phyloP scores from a whole-genome alignment of 345 rosid species.

The Microthlaspi erraticum region DNA sequence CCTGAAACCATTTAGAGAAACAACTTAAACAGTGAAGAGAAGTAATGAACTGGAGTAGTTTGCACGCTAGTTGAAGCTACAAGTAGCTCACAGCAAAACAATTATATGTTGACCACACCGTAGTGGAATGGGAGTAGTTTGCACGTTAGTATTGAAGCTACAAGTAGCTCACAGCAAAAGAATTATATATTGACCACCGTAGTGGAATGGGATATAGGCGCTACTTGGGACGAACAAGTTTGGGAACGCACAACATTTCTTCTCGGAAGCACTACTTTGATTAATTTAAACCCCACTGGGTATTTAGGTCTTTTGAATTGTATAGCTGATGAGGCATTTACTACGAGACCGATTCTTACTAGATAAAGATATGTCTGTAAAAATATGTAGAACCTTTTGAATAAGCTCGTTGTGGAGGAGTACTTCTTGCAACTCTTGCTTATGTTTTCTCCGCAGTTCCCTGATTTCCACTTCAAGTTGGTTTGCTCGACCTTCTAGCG shows the following conservation, averaged over 20 bases:
- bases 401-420: conserved; percentile 75
- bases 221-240: conserved; percentile 25
- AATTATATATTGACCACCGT: background rate
- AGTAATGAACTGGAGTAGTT: conserved; percentile 17
- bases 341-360: background rate
- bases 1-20: conserved; percentile 53
- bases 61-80: conserved; percentile 25
- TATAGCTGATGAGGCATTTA: conserved; percentile 1
- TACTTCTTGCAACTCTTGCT: conserved; percentile 89
- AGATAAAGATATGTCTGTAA: background rate
- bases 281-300: background rate
- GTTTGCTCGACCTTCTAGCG: conserved; percentile 86
- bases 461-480: conserved; percentile 86
- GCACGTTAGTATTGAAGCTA: conserved; percentile 19
- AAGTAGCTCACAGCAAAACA: conserved; percentile 10
- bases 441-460: conserved; percentile 81
- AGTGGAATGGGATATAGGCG: conserved; percentile 4
- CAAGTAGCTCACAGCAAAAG: conserved; percentile 5
- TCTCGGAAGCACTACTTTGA: conserved; percentile 13
- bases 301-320: conserved; percentile 8
- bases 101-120: conserved; percentile 2
- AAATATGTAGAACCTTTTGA: conserved; percentile 67
- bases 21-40: background rate
- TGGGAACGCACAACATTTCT: conserved; percentile 17
- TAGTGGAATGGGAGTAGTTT: conserved; percentile 16